Evolutionary conservation across 2,329 filamentous ascomycete species (phyloP), one percentile per base, ranked within the genome.

Genomic region (Venturia asperata): DNA sequence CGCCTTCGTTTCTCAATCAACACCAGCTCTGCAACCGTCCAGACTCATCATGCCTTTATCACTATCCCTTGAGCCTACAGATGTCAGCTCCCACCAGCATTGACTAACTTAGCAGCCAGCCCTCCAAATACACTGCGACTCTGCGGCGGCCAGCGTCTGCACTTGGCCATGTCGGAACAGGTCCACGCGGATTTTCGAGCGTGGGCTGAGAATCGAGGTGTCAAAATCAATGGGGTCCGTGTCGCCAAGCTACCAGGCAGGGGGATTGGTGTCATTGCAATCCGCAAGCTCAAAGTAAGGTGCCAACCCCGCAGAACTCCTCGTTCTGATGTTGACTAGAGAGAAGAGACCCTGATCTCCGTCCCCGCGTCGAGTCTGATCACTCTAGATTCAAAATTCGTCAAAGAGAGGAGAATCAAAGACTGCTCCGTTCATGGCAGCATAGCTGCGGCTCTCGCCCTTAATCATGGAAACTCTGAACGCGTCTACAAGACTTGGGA

Each of bases 261-360:
- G 64, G 92, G 92, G 37, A 83, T 94, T 64, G 92, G 92, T 60
- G 86, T 96, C 65, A 81, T 92, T 62, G 88, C 91, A 5, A 87
- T 84, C 15, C 81, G 83, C 37, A 77, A 82, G 17, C 81, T 94
- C 67, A 78, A 88, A 77, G 89, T 90, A 77, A 71, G 13, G 45
- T 27, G 6, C 60, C 60, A 3, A 73, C 6, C 43, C 63, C 64
- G 68, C 60, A 72, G 65, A 42, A 49, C 62, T 45, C 43, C 27
- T 43, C 45, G 27, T 43, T 47, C 62, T 63, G 45, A 63, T 43
- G 5, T 34, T 47, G 34, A n/a, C 37, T 67, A 87, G 85, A 78
- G 81, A 75, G 81, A 80, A 65, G 83, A 89, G 67, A 75, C 78
- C 9, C 76, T 94, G 62, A 80, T 93, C 6, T 80, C 81, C 66